Conservation (phyloP, 305 asterid species). For the Ilex paraguariensis region DNA sequence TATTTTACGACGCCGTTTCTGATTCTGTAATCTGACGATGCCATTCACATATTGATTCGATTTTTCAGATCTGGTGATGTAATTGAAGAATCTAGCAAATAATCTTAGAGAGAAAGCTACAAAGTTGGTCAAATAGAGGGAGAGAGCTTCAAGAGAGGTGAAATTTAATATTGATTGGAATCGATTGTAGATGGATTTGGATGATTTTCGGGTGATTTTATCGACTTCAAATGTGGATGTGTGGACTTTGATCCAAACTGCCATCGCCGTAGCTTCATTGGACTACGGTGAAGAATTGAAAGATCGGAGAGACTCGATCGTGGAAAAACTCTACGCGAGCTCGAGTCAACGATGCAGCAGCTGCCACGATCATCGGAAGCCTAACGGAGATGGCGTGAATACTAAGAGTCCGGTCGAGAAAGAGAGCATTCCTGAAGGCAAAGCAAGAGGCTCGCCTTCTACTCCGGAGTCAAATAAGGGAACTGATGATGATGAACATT, state of each 20-base stretch:
- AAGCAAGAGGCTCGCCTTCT: constrained; percentile 28
- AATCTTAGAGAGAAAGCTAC: neutral
- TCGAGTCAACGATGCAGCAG: constrained; percentile 38
- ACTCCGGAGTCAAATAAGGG: constrained; percentile 73
- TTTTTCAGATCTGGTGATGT: neutral
- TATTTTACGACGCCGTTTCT: no score
- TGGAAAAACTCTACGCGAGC: constrained; percentile 58
- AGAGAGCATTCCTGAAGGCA: constrained; percentile 12
- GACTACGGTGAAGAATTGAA: constrained; percentile 68
- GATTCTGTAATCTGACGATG: no score
- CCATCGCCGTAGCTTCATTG: constrained; percentile 63
- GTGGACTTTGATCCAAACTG: constrained; percentile 76
- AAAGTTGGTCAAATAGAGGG: no score
- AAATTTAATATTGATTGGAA: no score
- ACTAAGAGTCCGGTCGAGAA: constrained; percentile 13
- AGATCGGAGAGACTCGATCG: constrained; percentile 67
- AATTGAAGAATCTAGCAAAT: no score
- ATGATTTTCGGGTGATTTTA: constrained; percentile 56
- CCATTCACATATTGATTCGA: no score
- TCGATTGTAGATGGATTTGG: constrained; percentile 56
- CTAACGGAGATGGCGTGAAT: constrained; percentile 7
- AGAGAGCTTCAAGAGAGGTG: neutral
- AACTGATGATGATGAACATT: constrained; percentile 12
- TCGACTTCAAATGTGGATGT: constrained; percentile 63
- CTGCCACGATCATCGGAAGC: constrained; percentile 28